Base-by-base conservation (phyloP, 2,329 filamentous ascomycete genomes). In the Dactylellina parvicollis region DNA sequence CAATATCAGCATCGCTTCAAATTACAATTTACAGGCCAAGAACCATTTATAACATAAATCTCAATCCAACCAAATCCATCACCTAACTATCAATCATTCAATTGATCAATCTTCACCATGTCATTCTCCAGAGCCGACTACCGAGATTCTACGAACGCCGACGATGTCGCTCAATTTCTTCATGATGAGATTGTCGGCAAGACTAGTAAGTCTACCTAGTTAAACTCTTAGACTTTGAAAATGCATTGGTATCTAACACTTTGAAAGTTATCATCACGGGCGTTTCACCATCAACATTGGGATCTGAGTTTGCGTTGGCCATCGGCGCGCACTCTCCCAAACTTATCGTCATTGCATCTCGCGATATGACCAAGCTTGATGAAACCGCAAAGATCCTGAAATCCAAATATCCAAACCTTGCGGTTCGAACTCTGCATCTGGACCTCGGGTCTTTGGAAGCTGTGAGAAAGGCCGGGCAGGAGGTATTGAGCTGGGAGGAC, bases 261-360 rank as follows among this genome's bases (percentile, higher is more conserved):
- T 34, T 14, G 8, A 40, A 42, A 70, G 64, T 84, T 49, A 78
- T 84, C 30, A 80, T 81, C 0, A 84, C 83, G 0, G 83, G 83
- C 10, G 80, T 82, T n/a, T 80, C 81, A 1, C 80, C 80, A 4
- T 77, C 78, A 49, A 78, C 80, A 16, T 77, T 84, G n/a, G 82
- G 83, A 12, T 79, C 79, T 14, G 64, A 75, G 2, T 83, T 82
- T 46, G 78, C 79, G 18, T 57, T 77, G 10, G 74, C 79, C 38
- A 77, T 84, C 40, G 83, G 84, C 16, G 76, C 79, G n/a, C 80
- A 80, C 20, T 77, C 80, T 0, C 83, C 84, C 0, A 75, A 77
- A 1, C 76, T 81, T 24, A 81, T 86, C 61, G 82, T 84, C 47
- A 81, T 85, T 22, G 82, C 80, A 2, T 82, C 83, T 30, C 84